Percentiles rank a stretch among this genome's conserved stretches.
These are phyloP conservation scores for Ogataea pignaliae DNA, from an alignment of 805 yeast species.

Conservation along the genomic window DNA sequence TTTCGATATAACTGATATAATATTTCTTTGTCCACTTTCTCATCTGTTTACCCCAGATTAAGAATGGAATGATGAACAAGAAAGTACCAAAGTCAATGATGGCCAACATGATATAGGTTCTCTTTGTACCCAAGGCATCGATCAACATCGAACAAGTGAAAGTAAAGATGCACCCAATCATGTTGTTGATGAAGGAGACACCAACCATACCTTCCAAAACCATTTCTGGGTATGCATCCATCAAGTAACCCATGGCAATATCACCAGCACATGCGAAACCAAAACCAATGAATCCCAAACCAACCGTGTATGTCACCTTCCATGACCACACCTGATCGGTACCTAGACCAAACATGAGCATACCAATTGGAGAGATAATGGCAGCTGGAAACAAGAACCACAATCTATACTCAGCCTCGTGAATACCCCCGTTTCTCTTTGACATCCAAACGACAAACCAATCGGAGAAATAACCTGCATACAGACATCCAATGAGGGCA, in stretches of 20 bases:
- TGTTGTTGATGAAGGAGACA: slow-evolving; percentile 59
- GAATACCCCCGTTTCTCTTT: slow-evolving; percentile 53
- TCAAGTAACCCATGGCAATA: slow-evolving; percentile 59
- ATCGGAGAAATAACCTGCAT: slow-evolving; percentile 59
- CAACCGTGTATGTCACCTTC: slow-evolving; percentile 49
- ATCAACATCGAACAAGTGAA: slow-evolving; percentile 62
- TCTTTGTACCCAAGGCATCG: slow-evolving; percentile 49
- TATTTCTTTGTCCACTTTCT: slow-evolving; percentile 51
- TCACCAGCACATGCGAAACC: slow-evolving; percentile 73
- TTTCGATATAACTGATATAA: slow-evolving; percentile 50
- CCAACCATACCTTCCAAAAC: slow-evolving; percentile 71
- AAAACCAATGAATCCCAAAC: slow-evolving; percentile 61
- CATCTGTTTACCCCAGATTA: slow-evolving; percentile 28
- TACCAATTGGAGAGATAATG: slow-evolving; percentile 56
- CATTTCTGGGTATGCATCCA: slow-evolving; percentile 68
- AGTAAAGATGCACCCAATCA: slow-evolving; percentile 62
- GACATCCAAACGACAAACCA: slow-evolving; percentile 59
- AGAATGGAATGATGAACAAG: slow-evolving; percentile 44
- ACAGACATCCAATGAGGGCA: slow-evolving; percentile 60
- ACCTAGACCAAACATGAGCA: slow-evolving; percentile 62
- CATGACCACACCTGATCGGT: slow-evolving; percentile 51
- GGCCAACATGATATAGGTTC: slow-evolving; percentile 59
- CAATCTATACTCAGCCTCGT: slow-evolving; percentile 62
- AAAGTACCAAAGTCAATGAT: slow-evolving; percentile 54
- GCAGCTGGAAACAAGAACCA: slow-evolving; percentile 54